Base-by-base conservation (phyloP, 306 rosid genomes). In the Ochetophila trinervis region DNA sequence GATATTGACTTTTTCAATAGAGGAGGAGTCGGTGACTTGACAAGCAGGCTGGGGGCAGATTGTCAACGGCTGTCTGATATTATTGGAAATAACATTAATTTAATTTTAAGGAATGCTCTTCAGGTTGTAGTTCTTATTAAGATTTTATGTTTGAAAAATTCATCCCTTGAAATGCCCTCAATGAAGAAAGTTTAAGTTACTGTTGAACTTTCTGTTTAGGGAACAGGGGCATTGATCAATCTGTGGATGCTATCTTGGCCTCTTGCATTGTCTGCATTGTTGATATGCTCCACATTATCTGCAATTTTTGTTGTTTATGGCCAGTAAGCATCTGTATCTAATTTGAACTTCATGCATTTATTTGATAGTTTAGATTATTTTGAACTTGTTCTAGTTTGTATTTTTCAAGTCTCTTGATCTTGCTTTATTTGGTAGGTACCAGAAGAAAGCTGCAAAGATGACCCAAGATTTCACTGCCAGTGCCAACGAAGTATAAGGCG, bases 31-130 rank as follows among this genome's bases (percentile, higher is more conserved):
- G 95, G 97, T 70, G 78, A 78, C 77, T 78, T 90, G 82, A 90
- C 95, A 19, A 87, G 95, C 78, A 85, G 90, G 84, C 90, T 87
- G 30, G 81, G 88, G 60, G 83, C 90, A 70, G 97, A 90, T 76
- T 85, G 97, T 69, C 92, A 87, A 75, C 78, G 51, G 55, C 66
- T 90, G 69, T 82, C 95, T 37, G 53, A 73, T 74, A 77, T 85
- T 53, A 78, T 87, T 80, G 90, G 87, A 79, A 76, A 74, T 58
- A 78, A 90, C 73, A 73, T 90, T 73, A 84, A 86, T 62, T 67
- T 80, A 54, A 86, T 91, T 45, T 63, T 71, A 57, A 87, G 89
- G 74, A 84, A 91, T 73, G 36, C 69, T 45, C 73, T 79, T 51
- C 95, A 87, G 92, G 97, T 88, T 48, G 48, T 63, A 21, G 62